Base-by-base conservation (phyloP, 257 asterid genomes). In the Gynochthodes officinalis region DNA sequence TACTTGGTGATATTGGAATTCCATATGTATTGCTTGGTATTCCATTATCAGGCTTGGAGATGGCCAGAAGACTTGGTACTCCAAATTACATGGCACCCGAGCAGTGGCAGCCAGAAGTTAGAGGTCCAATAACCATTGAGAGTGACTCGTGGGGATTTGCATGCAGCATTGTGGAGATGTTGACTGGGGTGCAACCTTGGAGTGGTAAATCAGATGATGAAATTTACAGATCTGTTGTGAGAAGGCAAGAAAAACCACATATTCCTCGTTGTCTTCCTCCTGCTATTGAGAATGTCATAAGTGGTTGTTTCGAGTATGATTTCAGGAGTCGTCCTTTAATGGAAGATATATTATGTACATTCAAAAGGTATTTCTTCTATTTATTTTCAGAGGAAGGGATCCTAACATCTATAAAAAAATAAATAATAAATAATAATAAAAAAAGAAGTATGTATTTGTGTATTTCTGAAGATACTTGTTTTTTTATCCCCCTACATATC, bases 101-200 rank as follows among this genome's bases (percentile, higher is more conserved):
- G 61, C 97, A 93, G 77, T 93, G 98, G 97, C 86, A 84, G 40
- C 96, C 97, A 2, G 98, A 90, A 81, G 84, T 88, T 70, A 86
- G 90, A 70, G 98, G 97, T 64, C 98, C 97, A 0, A 61, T 93
- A 70, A 85, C 97, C 30, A 83, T 85, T 40, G 97, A 93, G 87
- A 86, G 96, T 50, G 96, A 93, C 82, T 93, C 97, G 4, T 93
- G 98, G 97, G 96, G 96, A 73, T 93, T 93, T 49, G 97, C 90
- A 48, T 90, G 96, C 90, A 85, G 96, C 73, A 84, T 93, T 49
- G 77, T 90, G 82, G 98, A 93, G 80, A 90, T 93, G 97, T 73
- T 93, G 70, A 89, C 96, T 42, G 98, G 98, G 28, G 69, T 64
- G 75, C 91, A 77, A 79, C 98, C 98, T 50, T 93, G 97, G 98